Evolutionary conservation across 352 stramenopile species (phyloP).

Genomic region (Phytophthora litchii): DNA sequence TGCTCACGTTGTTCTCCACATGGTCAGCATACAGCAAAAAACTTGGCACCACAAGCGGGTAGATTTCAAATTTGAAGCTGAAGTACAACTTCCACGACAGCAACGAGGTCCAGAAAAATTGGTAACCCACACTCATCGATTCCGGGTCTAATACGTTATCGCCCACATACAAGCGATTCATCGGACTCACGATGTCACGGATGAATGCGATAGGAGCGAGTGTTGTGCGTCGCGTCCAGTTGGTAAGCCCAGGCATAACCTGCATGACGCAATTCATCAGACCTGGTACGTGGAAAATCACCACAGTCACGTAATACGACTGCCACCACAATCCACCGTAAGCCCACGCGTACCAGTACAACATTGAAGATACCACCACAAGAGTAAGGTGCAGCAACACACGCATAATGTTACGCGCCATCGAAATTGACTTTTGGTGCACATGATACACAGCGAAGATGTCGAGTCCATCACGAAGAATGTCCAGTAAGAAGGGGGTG

Average conservation of each 20-base stretch:
- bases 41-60: slow-evolving; percentile 94
- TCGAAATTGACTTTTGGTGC: slow-evolving; percentile 44
- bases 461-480: slow-evolving; percentile 93
- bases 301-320: slow-evolving; percentile 59
- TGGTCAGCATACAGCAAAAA: slow-evolving; percentile 97
- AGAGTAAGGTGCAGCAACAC: slow-evolving; percentile 79
- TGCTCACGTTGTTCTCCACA: slow-evolving; percentile 85
- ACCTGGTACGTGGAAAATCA: slow-evolving; percentile 73
- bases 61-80: slow-evolving; percentile 98
- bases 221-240: slow-evolving; percentile 79
- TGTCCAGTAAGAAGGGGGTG: slow-evolving; percentile 87
- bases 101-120: slow-evolving; percentile 95
- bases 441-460: slow-evolving; percentile 81
- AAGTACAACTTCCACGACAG: slow-evolving; percentile 98
- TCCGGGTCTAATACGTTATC: slow-evolving; percentile 97
- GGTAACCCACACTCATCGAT: slow-evolving; percentile 89
- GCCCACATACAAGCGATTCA: slow-evolving; percentile 96
- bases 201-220: slow-evolving; percentile 70
- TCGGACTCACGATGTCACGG: slow-evolving; percentile 91
- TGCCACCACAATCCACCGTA: slow-evolving; percentile 65
- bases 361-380: slow-evolving; percentile 60
- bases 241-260: slow-evolving; percentile 76
- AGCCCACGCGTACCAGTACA: slow-evolving; percentile 87
- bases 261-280: slow-evolving; percentile 80
- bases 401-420: slow-evolving; percentile 89